phyloP scores from a whole-genome alignment of 495 filamentous ascomycete genomes.

The Aspergillus baeticus region DNA sequence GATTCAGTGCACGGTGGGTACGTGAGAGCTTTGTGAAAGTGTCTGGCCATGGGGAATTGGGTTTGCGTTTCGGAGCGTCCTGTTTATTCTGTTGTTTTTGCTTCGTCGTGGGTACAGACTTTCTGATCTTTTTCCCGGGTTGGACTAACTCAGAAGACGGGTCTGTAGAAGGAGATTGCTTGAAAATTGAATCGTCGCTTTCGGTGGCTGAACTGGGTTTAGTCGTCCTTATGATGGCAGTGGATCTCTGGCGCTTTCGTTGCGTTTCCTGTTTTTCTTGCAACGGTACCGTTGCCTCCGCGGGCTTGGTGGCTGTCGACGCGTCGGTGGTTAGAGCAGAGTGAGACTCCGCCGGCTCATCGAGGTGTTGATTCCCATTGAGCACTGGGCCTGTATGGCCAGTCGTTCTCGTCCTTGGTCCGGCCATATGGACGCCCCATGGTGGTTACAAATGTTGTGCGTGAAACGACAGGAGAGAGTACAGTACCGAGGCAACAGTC shows the following conservation, averaged over 20 bases:
- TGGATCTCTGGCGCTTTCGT: background rate
- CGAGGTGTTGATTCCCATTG: slow-evolving; percentile 24
- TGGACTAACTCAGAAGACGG: background rate
- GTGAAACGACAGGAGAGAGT: background rate
- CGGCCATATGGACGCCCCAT: slow-evolving; percentile 34
- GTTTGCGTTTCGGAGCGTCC: slow-evolving; percentile 34
- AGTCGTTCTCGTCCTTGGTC: slow-evolving; percentile 1
- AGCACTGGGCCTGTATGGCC: background rate
- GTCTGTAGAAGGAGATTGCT: background rate
- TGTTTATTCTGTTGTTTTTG: slow-evolving; percentile 7
- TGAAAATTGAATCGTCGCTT: too few species aligned
- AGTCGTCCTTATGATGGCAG: background rate
- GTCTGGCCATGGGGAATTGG: slow-evolving; percentile 66
- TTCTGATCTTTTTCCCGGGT: background rate
- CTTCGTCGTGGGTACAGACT: background rate
- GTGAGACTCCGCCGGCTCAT: background rate
- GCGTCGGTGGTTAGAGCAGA: slow-evolving; percentile 16
- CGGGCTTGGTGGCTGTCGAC: slow-evolving; percentile 1
- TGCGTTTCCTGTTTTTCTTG: background rate
- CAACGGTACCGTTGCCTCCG: background rate
- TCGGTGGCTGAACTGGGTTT: too few species aligned
- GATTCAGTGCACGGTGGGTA: slow-evolving; percentile 80
- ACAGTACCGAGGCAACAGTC: background rate
- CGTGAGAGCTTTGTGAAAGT: slow-evolving; percentile 70
- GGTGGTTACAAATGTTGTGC: background rate